Base-by-base conservation (phyloP, 2,329 filamentous ascomycete species). In the Pseudocercospora fuligena region DNA sequence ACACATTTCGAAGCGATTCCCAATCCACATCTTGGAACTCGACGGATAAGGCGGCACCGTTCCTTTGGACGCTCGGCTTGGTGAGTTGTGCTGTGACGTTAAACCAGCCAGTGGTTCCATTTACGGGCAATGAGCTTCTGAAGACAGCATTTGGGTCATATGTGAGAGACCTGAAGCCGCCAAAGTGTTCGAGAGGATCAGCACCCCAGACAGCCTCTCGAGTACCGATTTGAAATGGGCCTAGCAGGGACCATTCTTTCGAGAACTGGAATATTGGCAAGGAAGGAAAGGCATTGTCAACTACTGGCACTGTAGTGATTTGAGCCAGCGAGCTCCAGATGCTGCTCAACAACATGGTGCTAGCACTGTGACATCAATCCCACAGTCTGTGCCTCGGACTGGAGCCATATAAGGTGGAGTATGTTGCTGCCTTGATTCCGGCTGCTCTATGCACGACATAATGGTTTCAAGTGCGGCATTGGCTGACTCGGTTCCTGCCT, bases 201-300 rank as follows among this genome's bases (percentile, higher is more conserved):
- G 86, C 82, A 46, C 86, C 86, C 86, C 86, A 88, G 27, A 83
- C 78, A 23, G 84, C 84, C 77, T 88, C 86, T 84, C 86, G 79
- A 63, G 85, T 88, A 66, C 87, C 87, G 64, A 85, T 83, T 69
- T 84, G 82, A 71, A 88, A 88, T 7, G 86, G 87, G 2, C 86
- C 87, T 23, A 88, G 78, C 23, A 86, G 72, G 21, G 27, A 23
- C 68, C 68, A 70, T 21, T 46, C 21, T 7, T 49, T 23, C 19
- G 64, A 67, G 60, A 68, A 69, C 4, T 62, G 49, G 53, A 64
- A 58, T 21, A n/a, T 29, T 14, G 60, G 16, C 29, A 36, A 51
- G 47, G 40, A 36, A 9, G 54, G 31, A 1, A 27, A 56, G 16
- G 12, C 23, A 7, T 56, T 25, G 16, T 6, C n/a, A 11, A n/a